Evolutionary conservation across 768 basidiomycete species (phyloP).

Genomic region (Boletus pseudopeckii): DNA sequence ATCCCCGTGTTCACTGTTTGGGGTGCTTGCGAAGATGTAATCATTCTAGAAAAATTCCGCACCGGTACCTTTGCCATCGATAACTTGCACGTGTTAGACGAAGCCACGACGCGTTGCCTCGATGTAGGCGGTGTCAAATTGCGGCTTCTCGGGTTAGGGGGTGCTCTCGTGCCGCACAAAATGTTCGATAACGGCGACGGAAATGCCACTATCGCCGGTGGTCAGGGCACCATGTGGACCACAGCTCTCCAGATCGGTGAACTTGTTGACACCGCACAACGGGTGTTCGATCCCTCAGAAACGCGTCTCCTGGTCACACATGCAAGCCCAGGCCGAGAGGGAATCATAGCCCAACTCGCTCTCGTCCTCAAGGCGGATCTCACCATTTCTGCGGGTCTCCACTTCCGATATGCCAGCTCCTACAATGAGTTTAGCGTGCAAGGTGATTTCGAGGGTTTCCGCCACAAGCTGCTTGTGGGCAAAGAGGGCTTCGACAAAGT

Average conservation of each 20-base stretch:
- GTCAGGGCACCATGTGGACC: constrained; percentile 98
- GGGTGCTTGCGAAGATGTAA: constrained; percentile 96
- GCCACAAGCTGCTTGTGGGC: constrained; percentile 70
- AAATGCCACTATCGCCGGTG: constrained; percentile 94
- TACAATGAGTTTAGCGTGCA: constrained; percentile 98
- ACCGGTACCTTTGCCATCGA: constrained; percentile 76
- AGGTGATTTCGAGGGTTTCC: constrained; percentile 83
- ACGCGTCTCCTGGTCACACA: constrained; percentile 93
- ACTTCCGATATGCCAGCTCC: constrained; percentile 94
- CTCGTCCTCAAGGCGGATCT: constrained; percentile 92
- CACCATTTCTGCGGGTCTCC: constrained; percentile 89
- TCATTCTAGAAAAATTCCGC: constrained; percentile 91
- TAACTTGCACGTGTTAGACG: constrained; percentile 91
- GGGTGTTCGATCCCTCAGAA: constrained; percentile 89
- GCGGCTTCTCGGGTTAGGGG: constrained; percentile 92
- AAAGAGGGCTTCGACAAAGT: constrained; percentile 85
- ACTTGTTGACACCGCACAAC: constrained; percentile 94
- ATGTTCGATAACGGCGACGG: constrained; percentile 94
- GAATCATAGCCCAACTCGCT: constrained; percentile 85
- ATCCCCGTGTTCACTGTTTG: constrained; percentile 96
- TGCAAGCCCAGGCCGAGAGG: constrained; percentile 89
- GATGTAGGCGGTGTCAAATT: constrained; percentile 93
- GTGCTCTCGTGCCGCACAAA: constrained; percentile 92
- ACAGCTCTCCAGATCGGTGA: constrained; percentile 97
- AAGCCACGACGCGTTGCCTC: constrained; percentile 89